phyloP scores from a whole-genome alignment of 805 yeast genomes.

The Citeromyces nyonsensis region DNA sequence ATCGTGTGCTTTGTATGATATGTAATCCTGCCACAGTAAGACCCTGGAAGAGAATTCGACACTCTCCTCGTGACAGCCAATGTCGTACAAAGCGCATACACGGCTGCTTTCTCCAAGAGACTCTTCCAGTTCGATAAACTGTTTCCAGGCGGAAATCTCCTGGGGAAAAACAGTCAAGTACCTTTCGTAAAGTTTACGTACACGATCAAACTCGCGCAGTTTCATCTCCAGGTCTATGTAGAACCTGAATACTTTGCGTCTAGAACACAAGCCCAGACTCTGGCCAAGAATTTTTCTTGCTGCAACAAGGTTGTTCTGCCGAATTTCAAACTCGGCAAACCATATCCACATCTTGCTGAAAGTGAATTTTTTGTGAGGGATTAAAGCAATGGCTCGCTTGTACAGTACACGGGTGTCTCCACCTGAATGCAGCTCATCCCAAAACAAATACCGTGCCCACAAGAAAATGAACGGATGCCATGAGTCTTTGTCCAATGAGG shows the following conservation, averaged over 20 bases:
- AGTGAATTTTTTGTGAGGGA: constrained; percentile 48
- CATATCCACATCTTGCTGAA: constrained; percentile 65
- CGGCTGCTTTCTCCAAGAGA: constrained; percentile 55
- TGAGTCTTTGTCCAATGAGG: constrained; percentile 13
- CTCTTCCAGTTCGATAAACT: constrained; percentile 56
- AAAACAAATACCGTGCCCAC: constrained; percentile 53
- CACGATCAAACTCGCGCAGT: constrained; percentile 70
- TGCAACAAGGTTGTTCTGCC: constrained; percentile 30
- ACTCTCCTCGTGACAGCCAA: constrained; percentile 22
- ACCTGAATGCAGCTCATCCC: constrained; percentile 32
- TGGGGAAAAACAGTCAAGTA: constrained; percentile 34
- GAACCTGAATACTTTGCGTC: constrained; percentile 35
- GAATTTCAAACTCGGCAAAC: constrained; percentile 57
- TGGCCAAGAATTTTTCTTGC: constrained; percentile 64
- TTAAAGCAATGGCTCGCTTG: constrained; percentile 24
- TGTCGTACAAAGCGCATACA: constrained; percentile 41
- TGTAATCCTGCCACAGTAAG: constrained; percentile 13
- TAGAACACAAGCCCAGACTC: constrained; percentile 55
- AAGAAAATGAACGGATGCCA: constrained; percentile 64
- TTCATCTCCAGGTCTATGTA: constrained; percentile 57
- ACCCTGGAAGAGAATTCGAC: constrained; percentile 6
- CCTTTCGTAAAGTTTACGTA: constrained; percentile 55
- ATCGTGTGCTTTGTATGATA: too few species aligned
- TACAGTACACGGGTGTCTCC: constrained; percentile 37
- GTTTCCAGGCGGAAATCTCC: constrained; percentile 33